Evolutionary conservation across 139 green algal species (phyloP).

Genomic region (Chlamydomonas asymmetrica): DNA sequence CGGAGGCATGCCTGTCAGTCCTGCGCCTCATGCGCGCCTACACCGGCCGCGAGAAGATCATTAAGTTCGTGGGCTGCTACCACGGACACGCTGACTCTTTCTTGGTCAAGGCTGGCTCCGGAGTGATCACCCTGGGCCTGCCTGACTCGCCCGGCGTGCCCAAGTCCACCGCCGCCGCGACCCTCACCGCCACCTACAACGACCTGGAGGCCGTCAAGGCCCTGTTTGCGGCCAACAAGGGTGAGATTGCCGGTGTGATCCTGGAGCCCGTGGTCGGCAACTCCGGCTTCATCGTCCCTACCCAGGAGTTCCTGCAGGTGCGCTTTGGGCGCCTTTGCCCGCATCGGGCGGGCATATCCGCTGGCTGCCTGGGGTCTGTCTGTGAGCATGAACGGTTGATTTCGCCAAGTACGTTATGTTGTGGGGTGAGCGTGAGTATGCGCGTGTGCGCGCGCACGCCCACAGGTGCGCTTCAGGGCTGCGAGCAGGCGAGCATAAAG

Average conservation of each 20-base stretch:
- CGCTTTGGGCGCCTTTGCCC: neutral
- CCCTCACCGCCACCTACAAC: constrained; percentile 76
- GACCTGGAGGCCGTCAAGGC: constrained; percentile 71
- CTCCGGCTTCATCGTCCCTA: constrained; percentile 96
- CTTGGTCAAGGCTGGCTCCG: constrained; percentile 92
- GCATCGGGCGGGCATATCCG: too few species aligned
- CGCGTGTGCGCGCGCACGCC: too few species aligned
- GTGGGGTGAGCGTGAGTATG: too few species aligned
- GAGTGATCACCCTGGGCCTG: constrained; percentile 91
- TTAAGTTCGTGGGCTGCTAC: constrained; percentile 98
- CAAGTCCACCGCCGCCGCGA: constrained; percentile 52
- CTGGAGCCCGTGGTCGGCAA: constrained; percentile 96
- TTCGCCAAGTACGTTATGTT: too few species aligned
- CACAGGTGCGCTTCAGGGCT: too few species aligned
- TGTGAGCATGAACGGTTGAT: too few species aligned
- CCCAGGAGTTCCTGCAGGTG: constrained; percentile 86
- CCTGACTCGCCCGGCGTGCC: constrained; percentile 90
- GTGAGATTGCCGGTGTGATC: constrained; percentile 95
- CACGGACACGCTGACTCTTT: constrained; percentile 97
- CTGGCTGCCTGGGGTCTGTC: too few species aligned
- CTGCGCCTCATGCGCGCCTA: constrained; percentile 97
- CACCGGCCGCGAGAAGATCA: constrained; percentile 93
- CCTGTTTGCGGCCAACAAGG: constrained; percentile 94
- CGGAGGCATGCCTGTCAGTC: constrained; percentile 97
- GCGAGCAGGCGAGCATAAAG: too few species aligned